These are phyloP conservation scores for Penicillium fimorum DNA, from an alignment of 495 filamentous ascomycete species.

Conservation along the genomic window DNA sequence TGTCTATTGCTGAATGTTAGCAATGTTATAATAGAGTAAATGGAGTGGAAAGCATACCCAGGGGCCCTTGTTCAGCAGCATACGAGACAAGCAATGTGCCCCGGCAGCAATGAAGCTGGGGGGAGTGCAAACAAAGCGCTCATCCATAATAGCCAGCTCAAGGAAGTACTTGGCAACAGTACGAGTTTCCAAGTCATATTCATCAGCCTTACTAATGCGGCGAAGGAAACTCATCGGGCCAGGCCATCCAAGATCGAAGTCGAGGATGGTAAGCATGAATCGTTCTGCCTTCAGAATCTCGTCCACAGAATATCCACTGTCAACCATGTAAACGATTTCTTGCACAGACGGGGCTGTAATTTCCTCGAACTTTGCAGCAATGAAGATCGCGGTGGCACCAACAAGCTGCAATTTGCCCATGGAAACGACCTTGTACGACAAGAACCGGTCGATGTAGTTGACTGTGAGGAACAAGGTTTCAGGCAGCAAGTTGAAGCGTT, in stretches of 20 bases:
- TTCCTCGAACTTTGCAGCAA: slow-evolving; percentile 97
- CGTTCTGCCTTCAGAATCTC: slow-evolving; percentile 97
- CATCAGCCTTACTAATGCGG: slow-evolving; percentile 96
- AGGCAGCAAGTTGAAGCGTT: slow-evolving; percentile 83
- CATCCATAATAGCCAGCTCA: slow-evolving; percentile 96
- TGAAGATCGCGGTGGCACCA: slow-evolving; percentile 91
- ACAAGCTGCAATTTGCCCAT: slow-evolving; percentile 94
- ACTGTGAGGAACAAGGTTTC: slow-evolving; percentile 92
- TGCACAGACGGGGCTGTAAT: slow-evolving; percentile 92
- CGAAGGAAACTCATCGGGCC: slow-evolving; percentile 98
- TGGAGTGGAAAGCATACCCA: slow-evolving; percentile 68
- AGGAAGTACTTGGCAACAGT: slow-evolving; percentile 98
- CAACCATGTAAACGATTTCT: slow-evolving; percentile 98
- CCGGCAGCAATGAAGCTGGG: slow-evolving; percentile 90
- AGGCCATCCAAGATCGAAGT: slow-evolving; percentile 94
- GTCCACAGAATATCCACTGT: slow-evolving; percentile 80
- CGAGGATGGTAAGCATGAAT: slow-evolving; percentile 94
- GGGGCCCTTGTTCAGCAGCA: slow-evolving; percentile 82
- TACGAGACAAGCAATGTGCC: slow-evolving; percentile 87
- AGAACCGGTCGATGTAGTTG: slow-evolving; percentile 96
- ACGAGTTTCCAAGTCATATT: slow-evolving; percentile 93
- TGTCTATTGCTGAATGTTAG: slow-evolving; percentile 55
- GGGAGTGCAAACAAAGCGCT: slow-evolving; percentile 87
- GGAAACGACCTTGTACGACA: slow-evolving; percentile 91
- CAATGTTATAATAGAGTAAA: slow-evolving; percentile 6